Conservation (phyloP, 306 rosid species). For the Gleditsia sinensis region DNA sequence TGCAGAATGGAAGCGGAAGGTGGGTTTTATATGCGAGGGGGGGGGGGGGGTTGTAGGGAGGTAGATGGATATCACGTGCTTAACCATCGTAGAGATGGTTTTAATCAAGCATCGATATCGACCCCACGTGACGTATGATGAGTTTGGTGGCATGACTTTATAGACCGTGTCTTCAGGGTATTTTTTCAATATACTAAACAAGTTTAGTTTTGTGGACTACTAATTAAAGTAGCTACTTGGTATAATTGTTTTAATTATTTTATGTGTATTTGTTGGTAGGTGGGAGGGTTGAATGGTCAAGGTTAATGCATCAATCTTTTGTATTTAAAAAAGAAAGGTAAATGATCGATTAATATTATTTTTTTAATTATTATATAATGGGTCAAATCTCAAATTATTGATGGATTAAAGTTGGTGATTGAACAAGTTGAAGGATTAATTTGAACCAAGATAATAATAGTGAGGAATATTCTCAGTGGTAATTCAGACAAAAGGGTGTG, state of each 20-base stretch:
- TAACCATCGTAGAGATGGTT: background rate
- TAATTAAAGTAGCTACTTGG: background rate
- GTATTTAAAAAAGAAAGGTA: no score
- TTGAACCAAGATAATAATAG: no score
- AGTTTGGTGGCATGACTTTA: slow-evolving; percentile 7
- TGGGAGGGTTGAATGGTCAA: background rate
- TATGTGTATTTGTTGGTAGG: background rate
- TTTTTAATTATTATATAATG: no score
- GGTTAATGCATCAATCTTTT: background rate
- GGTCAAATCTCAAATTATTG: no score
- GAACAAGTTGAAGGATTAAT: no score
- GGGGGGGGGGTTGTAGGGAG: background rate
- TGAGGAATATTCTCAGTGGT: background rate
- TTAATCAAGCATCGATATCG: background rate
- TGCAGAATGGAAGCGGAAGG: background rate
- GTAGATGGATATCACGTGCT: slow-evolving; percentile 45
- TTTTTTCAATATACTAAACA: background rate
- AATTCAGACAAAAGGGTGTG: background rate
- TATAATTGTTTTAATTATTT: background rate
- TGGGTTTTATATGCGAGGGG: background rate
- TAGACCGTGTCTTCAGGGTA: background rate
- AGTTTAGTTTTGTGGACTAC: background rate
- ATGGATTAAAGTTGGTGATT: no score
- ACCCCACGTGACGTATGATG: background rate
- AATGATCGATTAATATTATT: no score